A percentile compares a stretch with the other conserved stretches of the same genome.
These are phyloP conservation scores for Lepraria neglecta DNA, from an alignment of 495 filamentous ascomycete species.

Conservation along the genomic window DNA sequence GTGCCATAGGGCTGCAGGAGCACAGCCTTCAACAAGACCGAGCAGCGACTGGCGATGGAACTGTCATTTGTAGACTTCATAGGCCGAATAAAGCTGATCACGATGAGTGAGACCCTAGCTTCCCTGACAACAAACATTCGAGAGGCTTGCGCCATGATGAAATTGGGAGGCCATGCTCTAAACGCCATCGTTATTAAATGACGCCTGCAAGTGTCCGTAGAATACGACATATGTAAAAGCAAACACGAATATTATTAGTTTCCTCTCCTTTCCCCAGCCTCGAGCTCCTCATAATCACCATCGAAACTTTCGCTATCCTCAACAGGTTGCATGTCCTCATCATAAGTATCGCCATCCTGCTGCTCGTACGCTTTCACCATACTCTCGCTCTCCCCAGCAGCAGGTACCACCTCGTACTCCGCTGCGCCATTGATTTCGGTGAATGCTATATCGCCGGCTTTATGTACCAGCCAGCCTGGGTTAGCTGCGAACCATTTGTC, in stretches of 20 bases:
- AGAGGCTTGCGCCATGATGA: no score
- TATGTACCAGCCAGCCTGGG: slow-evolving; percentile 24
- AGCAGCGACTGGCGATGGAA: no score
- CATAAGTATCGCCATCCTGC: slow-evolving; percentile 5
- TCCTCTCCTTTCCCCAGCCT: neutral
- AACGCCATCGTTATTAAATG: neutral
- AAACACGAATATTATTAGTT: neutral
- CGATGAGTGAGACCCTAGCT: no score
- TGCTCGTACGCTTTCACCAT: slow-evolving; percentile 21
- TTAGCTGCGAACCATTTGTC: slow-evolving; percentile 27
- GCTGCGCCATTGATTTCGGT: neutral
- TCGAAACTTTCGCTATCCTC: neutral
- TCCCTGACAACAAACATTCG: no score
- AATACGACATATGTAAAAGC: neutral
- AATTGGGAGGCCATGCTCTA: neutral
- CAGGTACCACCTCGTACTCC: slow-evolving; percentile 1
- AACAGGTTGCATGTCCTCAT: slow-evolving; percentile 7
- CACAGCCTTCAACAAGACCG: no score
- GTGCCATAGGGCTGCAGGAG: no score
- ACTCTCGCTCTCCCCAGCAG: slow-evolving; percentile 8
- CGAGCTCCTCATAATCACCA: neutral
- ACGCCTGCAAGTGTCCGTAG: neutral
- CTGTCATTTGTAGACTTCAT: no score
- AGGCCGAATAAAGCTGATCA: no score
- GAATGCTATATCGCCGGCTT: slow-evolving; percentile 8